Evolutionary conservation across 139 green algal genomes (phyloP).

Genomic region (Auxenochlorella protothecoides): DNA sequence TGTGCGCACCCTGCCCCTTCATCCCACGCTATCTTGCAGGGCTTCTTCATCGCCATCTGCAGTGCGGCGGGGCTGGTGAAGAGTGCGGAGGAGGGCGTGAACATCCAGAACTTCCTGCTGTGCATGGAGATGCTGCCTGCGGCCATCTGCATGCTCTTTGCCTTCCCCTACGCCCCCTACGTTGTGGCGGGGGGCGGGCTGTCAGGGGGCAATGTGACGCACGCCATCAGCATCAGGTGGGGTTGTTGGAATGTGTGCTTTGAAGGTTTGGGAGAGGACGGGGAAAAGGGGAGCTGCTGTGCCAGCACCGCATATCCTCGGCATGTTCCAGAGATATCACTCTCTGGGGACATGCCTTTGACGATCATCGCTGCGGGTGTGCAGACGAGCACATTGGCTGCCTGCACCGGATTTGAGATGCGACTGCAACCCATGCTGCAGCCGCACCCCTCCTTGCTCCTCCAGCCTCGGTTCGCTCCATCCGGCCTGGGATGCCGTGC

Average conservation of each 20-base stretch:
- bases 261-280: no score
- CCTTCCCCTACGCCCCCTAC: slow-evolving; percentile 68
- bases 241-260: background rate
- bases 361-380: background rate
- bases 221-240: slow-evolving; percentile 65
- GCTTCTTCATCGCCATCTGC: slow-evolving; percentile 60
- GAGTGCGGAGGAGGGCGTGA: slow-evolving; percentile 47
- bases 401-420: no score
- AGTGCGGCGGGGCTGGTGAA: slow-evolving; percentile 34
- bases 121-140: slow-evolving; percentile 90
- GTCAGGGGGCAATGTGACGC: slow-evolving; percentile 44
- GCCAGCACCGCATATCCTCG: no score
- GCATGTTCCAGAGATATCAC: no score
- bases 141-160: slow-evolving; percentile 64
- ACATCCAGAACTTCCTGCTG: slow-evolving; percentile 88
- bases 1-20: slow-evolving; percentile 1
- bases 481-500: background rate
- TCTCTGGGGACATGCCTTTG: background rate
- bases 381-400: no score
- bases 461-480: no score
- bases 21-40: slow-evolving; percentile 27
- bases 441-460: no score
- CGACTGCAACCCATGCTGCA: no score
- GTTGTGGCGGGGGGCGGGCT: slow-evolving; percentile 13
- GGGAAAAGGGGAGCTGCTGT: no score